These are phyloP conservation scores for Globisporangium acanthophoron DNA, from an alignment of 352 stramenopile genomes.

Conservation along the genomic window DNA sequence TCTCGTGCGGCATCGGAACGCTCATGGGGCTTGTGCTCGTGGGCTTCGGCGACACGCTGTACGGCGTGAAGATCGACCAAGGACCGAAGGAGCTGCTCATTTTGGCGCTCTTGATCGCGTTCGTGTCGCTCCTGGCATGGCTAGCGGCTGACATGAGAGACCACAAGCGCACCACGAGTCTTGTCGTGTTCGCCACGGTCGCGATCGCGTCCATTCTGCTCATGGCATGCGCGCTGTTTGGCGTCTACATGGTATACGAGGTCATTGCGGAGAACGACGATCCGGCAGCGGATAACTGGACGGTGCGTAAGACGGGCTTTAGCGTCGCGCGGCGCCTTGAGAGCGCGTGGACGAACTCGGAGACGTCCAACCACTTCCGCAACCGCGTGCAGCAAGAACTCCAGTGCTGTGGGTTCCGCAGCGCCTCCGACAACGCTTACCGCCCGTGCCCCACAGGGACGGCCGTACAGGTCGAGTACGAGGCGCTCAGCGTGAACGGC, in stretches of 20 bases:
- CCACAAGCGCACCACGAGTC: constrained; percentile 23
- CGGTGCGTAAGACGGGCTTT: constrained; percentile 63
- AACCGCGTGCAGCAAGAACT: constrained; percentile 58
- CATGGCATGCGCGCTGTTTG: constrained; percentile 27
- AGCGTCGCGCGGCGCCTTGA: constrained; percentile 47
- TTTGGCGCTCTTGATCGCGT: constrained; percentile 23
- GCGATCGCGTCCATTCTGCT: constrained; percentile 37
- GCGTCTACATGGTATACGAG: constrained; percentile 61
- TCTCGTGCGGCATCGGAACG: constrained; percentile 39
- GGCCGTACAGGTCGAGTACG: constrained; percentile 43
- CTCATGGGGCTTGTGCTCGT: constrained; percentile 49
- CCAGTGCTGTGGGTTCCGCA: constrained; percentile 60
- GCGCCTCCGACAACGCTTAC: constrained; percentile 32
- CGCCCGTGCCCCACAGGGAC: constrained; percentile 48
- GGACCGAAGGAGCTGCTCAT: constrained; percentile 35
- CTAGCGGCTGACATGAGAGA: constrained; percentile 48
- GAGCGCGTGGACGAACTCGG: constrained; percentile 31
- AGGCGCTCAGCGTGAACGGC: constrained; percentile 57
- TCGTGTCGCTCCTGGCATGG: constrained; percentile 39
- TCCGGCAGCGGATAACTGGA: constrained; percentile 57
- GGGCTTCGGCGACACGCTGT: constrained; percentile 39
- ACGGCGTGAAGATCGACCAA: constrained; percentile 46
- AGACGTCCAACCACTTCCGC: constrained; percentile 35
- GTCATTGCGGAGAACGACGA: constrained; percentile 32
- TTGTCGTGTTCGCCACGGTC: constrained; percentile 28